phyloP scores from a whole-genome alignment of 192 early-diverging fungal genomes.

The Backusella sp. region DNA sequence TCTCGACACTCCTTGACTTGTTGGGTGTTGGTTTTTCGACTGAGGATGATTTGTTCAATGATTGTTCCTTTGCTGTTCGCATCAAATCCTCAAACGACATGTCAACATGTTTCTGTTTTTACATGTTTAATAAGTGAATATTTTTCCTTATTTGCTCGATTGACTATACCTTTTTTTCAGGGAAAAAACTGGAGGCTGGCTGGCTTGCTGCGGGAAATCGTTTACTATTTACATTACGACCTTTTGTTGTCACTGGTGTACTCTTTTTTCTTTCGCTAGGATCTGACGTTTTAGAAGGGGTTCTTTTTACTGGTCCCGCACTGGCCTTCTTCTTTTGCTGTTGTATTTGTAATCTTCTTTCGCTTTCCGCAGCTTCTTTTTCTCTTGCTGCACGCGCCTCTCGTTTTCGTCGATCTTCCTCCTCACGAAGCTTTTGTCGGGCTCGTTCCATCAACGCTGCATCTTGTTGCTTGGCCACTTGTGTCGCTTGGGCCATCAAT shows the following conservation, averaged over 20 bases:
- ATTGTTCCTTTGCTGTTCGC: conserved; percentile 6
- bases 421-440: conserved; percentile 13
- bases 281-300: background rate
- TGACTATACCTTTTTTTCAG: conserved; percentile 12
- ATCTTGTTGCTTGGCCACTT: conserved; percentile 23
- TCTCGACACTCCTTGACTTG: background rate
- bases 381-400: conserved; percentile 9
- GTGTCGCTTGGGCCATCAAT: conserved; percentile 21
- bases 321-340: background rate
- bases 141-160: background rate
- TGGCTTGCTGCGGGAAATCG: background rate
- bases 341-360: background rate
- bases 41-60: background rate
- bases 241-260: background rate
- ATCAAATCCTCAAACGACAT: conserved; percentile 16
- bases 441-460: conserved; percentile 13
- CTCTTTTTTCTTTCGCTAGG: background rate
- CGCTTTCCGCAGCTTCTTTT: background rate
- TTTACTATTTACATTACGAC: conserved; percentile 7
- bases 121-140: background rate
- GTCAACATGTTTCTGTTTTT: conserved; percentile 11
- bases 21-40: background rate
- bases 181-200: background rate
- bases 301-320: background rate
- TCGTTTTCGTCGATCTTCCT: background rate